These are phyloP conservation scores for Tricholoma saponaceum DNA, from an alignment of 768 basidiomycete species.

Conservation along the genomic window DNA sequence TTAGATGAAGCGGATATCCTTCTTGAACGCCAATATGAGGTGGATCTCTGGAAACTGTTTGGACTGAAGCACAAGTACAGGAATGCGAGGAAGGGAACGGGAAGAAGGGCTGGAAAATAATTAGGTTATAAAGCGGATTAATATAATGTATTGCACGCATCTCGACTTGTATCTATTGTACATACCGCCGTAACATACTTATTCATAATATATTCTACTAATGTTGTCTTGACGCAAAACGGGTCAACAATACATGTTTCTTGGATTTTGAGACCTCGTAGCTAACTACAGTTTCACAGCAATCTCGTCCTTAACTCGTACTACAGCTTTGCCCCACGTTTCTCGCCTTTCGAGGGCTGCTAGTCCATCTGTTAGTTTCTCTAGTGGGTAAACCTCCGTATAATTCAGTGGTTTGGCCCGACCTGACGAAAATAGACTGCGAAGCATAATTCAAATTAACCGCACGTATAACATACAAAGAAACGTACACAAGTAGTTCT, in stretches of 20 bases:
- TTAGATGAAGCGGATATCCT: conserved; percentile 34
- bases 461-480: not conserved
- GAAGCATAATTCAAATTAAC: not conserved
- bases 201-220: not conserved
- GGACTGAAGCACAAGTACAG: not conserved
- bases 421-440: conserved; percentile 64
- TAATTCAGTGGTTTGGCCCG: conserved; percentile 69
- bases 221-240: not conserved
- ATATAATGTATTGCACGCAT: not conserved
- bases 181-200: not conserved
- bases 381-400: conserved; percentile 63
- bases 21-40: conserved; percentile 32
- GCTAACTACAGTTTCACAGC: conserved; percentile 13
- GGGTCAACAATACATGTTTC: not conserved
- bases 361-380: conserved; percentile 63
- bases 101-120: not conserved
- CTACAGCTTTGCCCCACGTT: conserved; percentile 91
- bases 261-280: not conserved
- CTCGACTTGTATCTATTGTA: not conserved
- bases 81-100: not conserved
- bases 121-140: not conserved
- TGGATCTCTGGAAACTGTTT: conserved; percentile 33
- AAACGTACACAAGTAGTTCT: conserved; percentile 56
- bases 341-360: conserved; percentile 73
- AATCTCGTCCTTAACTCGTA: conserved; percentile 42